Evolutionary conservation across 768 basidiomycete genomes (phyloP), one percentile per base, ranked within the genome.

Genomic region (Paxillus rubicundulus): DNA sequence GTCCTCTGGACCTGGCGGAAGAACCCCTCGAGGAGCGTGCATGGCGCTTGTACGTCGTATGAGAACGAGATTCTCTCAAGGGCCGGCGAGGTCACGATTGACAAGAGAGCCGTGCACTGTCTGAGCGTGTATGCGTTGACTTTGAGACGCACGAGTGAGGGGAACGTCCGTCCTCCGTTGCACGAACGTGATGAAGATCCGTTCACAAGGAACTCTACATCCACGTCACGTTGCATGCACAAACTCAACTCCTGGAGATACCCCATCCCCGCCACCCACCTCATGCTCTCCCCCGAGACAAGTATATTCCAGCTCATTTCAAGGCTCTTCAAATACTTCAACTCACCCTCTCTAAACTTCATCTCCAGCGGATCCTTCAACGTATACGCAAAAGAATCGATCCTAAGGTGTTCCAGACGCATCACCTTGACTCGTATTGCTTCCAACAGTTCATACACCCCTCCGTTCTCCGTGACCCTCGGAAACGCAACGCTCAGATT

Each of bases 21-120:
- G 46, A 70, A 69, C 13, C 59, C 48, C 14, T 55, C 54, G 21
- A 68, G 45, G 32, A 56, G 52, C 10, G 45, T 32, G 21, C 52
- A 57, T 10, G 62, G 54, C 9, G 66, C 64, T 50, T 69, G 67
- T 14, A 53, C 37, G 30, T 69, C 64, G 21, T 69, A 70, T 12
- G 57, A 59, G 34, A 70, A 57, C 16, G 53, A 53, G 52, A 70
- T 49, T 10, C 34, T 59, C 5, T 57, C 56, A 7, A 69, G 61
- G 16, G 46, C 49, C 9, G 62, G 45, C n/a, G 67, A 67, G 13
- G 59, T 53, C 45, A 67, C 48, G 38, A 63, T 51, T 30, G 62
- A 55, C 3, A 69, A 3, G 16, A 69, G 55, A 5, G 61, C 58
- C 12, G 61, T 61, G 38, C 69, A 70, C 48, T 67, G 67, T 2